These are phyloP conservation scores for Plicaturopsis crispa DNA, from an alignment of 768 basidiomycete species.

Conservation along the genomic window DNA sequence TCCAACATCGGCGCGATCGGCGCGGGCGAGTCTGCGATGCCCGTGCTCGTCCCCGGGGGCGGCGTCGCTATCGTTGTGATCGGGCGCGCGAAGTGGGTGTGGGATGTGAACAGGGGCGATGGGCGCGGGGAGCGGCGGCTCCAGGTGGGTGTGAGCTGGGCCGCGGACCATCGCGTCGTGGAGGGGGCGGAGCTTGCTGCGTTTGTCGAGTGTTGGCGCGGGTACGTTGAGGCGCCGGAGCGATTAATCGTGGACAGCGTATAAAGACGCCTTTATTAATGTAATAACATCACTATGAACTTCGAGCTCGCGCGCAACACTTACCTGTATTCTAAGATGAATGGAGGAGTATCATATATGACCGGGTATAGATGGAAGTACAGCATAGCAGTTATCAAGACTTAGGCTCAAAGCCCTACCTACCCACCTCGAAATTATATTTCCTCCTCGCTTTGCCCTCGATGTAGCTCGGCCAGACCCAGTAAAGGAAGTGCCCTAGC, in stretches of 20 bases:
- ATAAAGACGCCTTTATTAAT: slow-evolving; percentile 10
- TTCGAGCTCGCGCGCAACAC: too few species aligned
- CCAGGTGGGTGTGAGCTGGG: slow-evolving; percentile 69
- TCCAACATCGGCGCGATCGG: slow-evolving; percentile 83
- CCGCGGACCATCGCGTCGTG: slow-evolving; percentile 80
- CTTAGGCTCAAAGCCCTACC: too few species aligned
- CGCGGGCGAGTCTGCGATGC: slow-evolving; percentile 58
- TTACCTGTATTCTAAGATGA: too few species aligned
- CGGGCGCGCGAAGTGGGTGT: slow-evolving; percentile 71
- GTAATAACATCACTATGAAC: too few species aligned
- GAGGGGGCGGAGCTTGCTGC: slow-evolving; percentile 88
- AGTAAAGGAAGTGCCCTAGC: slow-evolving; percentile 50
- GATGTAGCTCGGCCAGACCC: slow-evolving; percentile 51
- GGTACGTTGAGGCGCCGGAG: slow-evolving; percentile 69
- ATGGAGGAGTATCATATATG: too few species aligned
- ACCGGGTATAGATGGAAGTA: too few species aligned
- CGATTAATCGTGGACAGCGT: slow-evolving; percentile 51
- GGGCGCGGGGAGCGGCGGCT: slow-evolving; percentile 44
- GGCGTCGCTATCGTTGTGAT: slow-evolving; percentile 83
- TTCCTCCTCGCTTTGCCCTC: slow-evolving; percentile 55
- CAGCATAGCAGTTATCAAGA: too few species aligned
- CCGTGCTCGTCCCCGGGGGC: slow-evolving; percentile 74
- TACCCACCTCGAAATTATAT: slow-evolving; percentile 53
- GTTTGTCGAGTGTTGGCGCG: slow-evolving; percentile 82
- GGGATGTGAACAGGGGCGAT: slow-evolving; percentile 53